A percentile compares a stretch with the other conserved stretches of the same genome.
These are phyloP conservation scores for Auricularia heimuer DNA, from an alignment of 768 basidiomycete genomes.

Conservation along the genomic window DNA sequence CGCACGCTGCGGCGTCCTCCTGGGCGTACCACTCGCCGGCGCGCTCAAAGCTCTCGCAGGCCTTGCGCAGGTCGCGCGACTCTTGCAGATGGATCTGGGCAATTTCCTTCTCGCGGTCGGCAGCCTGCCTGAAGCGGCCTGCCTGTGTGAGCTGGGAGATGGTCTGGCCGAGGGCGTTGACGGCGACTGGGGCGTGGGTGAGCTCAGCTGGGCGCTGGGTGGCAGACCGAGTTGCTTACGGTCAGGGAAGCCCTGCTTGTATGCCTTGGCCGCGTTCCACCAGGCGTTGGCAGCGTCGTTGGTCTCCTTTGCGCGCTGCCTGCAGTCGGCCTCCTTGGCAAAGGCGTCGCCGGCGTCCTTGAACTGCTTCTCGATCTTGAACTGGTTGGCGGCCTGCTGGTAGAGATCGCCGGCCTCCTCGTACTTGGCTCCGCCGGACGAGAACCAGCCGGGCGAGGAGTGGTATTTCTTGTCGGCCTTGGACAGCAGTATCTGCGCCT, in stretches of 20 bases:
- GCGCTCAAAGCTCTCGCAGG: conserved; percentile 82
- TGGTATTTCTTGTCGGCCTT: conserved; percentile 90
- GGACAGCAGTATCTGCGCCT: conserved; percentile 64
- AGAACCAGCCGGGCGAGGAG: conserved; percentile 41
- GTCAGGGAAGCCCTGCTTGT: conserved; percentile 76
- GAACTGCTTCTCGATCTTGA: conserved; percentile 86
- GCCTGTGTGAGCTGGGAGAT: conserved; percentile 71
- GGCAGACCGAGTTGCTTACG: conserved; percentile 40
- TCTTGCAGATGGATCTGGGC: conserved; percentile 89
- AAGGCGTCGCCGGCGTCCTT: conserved; percentile 89
- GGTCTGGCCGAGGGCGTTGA: conserved; percentile 77
- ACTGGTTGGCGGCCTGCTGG: conserved; percentile 87
- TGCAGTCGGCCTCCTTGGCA: conserved; percentile 88
- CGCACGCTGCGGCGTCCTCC: conserved; percentile 94
- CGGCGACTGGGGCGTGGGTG: conserved; percentile 52
- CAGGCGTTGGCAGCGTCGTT: conserved; percentile 97
- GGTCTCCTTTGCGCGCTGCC: conserved; percentile 74
- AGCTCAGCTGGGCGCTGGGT: neutral
- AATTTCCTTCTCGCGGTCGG: conserved; percentile 96
- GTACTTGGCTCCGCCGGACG: conserved; percentile 56
- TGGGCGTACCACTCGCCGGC: conserved; percentile 98
- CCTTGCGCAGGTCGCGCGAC: conserved; percentile 64
- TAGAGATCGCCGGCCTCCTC: conserved; percentile 96
- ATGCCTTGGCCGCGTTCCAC: conserved; percentile 97
- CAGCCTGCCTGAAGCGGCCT: conserved; percentile 94